Evolutionary conservation across 768 basidiomycete species (phyloP).

Genomic region (Lactarius hatsudake): DNA sequence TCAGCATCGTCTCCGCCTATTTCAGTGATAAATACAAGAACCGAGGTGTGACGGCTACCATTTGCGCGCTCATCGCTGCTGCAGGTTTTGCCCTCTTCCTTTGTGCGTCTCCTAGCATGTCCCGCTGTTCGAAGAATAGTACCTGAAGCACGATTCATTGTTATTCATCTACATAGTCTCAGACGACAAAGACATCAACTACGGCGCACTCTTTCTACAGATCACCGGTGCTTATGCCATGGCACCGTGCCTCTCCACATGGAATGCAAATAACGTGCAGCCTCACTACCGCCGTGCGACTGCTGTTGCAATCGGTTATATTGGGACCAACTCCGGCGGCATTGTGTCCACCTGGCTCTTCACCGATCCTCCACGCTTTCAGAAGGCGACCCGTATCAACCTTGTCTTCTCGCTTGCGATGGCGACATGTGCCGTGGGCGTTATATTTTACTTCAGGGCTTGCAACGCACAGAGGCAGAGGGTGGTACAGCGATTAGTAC

Average conservation of each 20-base stretch:
- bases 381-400: constrained; percentile 23
- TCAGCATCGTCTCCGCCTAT: constrained; percentile 25
- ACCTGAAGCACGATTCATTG: neutral
- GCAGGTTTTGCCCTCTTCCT: constrained; percentile 27
- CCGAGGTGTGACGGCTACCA: constrained; percentile 24
- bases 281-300: constrained; percentile 35
- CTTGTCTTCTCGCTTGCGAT: constrained; percentile 17
- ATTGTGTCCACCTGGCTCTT: constrained; percentile 25
- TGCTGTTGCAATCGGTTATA: constrained; percentile 32
- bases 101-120: constrained; percentile 5
- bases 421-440: neutral
- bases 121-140: neutral
- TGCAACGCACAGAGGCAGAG: constrained; percentile 19
- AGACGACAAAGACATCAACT: constrained; percentile 26
- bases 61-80: constrained; percentile 19
- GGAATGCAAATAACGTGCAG: constrained; percentile 35
- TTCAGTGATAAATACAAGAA: constrained; percentile 24
- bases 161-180: constrained; percentile 17
- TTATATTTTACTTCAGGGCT: constrained; percentile 13
- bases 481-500: constrained; percentile 8
- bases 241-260: constrained; percentile 31
- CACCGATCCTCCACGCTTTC: constrained; percentile 22
- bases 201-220: constrained; percentile 34
- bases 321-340: constrained; percentile 26
- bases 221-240: constrained; percentile 33